These are phyloP conservation scores for Amanita jacksonii DNA, from an alignment of 768 basidiomycete genomes.

Conservation along the genomic window DNA sequence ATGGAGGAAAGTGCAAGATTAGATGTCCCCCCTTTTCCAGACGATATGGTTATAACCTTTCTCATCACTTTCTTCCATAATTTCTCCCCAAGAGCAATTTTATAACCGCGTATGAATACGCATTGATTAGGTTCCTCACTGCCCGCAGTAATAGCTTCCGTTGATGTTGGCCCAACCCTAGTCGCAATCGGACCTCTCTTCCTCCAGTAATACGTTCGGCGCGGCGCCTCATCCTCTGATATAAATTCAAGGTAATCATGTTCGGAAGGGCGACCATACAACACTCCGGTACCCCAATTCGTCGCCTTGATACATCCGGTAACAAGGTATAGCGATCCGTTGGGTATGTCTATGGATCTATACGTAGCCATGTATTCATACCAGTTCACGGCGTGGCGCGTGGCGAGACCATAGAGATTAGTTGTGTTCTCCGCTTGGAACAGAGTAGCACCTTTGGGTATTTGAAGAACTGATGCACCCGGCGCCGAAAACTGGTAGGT, in stretches of 20 bases:
- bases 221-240: background rate
- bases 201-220: background rate
- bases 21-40: too few relatives aligned
- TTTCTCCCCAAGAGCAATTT: constrained; percentile 1
- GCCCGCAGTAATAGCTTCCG: background rate
- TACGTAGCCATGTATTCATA: constrained; percentile 10
- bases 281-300: constrained; percentile 12
- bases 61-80: too few relatives aligned
- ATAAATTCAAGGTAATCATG: background rate
- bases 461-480: too few relatives aligned
- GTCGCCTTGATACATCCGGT: constrained; percentile 13
- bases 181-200: background rate
- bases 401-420: constrained; percentile 9
- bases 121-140: constrained; percentile 7
- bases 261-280: background rate
- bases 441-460: constrained; percentile 10
- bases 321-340: constrained; percentile 13
- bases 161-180: background rate
- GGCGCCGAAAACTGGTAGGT: too few relatives aligned
- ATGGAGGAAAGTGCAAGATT: too few relatives aligned
- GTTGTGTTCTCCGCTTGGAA: constrained; percentile 2
- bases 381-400: constrained; percentile 11
- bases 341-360: constrained; percentile 7
- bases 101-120: constrained; percentile 11
- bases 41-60: too few relatives aligned